Percentiles rank a stretch among this genome's conserved stretches.
Evolutionary conservation across 2,329 filamentous ascomycete genomes (phyloP).

Genomic region (Aspergillus cejpii): DNA sequence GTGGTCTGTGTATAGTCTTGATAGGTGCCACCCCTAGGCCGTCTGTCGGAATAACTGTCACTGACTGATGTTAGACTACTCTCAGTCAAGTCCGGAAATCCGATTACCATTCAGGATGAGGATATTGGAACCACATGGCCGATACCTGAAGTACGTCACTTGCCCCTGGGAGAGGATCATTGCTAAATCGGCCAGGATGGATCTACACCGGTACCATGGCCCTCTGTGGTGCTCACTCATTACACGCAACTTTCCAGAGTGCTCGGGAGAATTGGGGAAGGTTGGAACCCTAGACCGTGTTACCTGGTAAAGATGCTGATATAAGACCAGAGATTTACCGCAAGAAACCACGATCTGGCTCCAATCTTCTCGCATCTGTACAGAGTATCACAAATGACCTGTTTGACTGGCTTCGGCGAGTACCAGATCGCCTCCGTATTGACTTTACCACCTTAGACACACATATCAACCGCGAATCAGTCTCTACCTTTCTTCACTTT

Average conservation of each 20-base stretch:
- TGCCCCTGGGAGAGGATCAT: neutral
- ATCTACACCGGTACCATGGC: conserved; percentile 30
- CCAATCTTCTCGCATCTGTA: conserved; percentile 46
- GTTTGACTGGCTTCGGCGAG: conserved; percentile 45
- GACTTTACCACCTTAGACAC: conserved; percentile 42
- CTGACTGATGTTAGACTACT: conserved; percentile 34
- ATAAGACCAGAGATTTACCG: conserved; percentile 43
- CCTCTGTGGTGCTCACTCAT: conserved; percentile 45
- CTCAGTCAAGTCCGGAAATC: conserved; percentile 50
- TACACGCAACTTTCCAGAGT: conserved; percentile 51
- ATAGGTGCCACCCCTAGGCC: conserved; percentile 29
- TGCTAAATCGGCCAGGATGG: conserved; percentile 12
- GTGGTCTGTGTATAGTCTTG: conserved; percentile 54
- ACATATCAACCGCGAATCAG: conserved; percentile 44
- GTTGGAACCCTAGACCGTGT: conserved; percentile 9
- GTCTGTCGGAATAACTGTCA: no score
- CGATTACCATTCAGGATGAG: conserved; percentile 50
- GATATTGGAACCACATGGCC: conserved; percentile 45
- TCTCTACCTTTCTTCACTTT: conserved; percentile 50
- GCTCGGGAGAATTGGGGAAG: conserved; percentile 45
- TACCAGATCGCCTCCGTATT: conserved; percentile 46
- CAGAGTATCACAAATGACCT: conserved; percentile 48
- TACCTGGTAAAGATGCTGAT: conserved; percentile 6
- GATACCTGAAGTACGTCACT: conserved; percentile 21
- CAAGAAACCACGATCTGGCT: conserved; percentile 43